phyloP scores from a whole-genome alignment of 495 filamentous ascomycete species.

The Talaromyces ruber region DNA sequence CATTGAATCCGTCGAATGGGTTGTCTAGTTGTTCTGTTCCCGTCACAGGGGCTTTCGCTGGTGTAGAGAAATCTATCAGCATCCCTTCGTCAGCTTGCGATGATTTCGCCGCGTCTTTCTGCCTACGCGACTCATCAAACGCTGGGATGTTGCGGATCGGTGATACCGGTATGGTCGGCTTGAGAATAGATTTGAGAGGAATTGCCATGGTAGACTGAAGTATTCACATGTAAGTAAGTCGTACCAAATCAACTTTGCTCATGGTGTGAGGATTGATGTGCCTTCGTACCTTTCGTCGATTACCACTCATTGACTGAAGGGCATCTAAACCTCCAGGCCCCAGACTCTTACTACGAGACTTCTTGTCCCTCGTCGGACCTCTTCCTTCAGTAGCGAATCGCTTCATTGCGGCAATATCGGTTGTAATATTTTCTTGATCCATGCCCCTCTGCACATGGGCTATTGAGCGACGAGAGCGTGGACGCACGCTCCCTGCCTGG shows the following conservation, averaged over 20 bases:
- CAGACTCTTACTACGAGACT: slow-evolving; percentile 89
- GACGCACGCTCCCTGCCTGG: slow-evolving; percentile 28
- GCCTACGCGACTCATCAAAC: slow-evolving; percentile 30
- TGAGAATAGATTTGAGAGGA: slow-evolving; percentile 73
- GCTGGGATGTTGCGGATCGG: slow-evolving; percentile 52
- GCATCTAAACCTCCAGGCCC: slow-evolving; percentile 84
- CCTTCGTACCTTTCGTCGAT: slow-evolving; percentile 67
- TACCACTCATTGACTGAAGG: slow-evolving; percentile 68
- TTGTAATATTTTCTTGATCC: slow-evolving; percentile 68
- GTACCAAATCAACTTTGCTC: background rate
- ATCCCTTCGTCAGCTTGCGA: slow-evolving; percentile 24
- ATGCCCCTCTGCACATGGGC: slow-evolving; percentile 47
- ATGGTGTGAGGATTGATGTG: background rate
- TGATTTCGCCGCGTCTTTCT: slow-evolving; percentile 6
- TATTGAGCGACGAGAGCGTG: slow-evolving; percentile 69
- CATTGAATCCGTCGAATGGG: slow-evolving; percentile 51
- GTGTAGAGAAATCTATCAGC: slow-evolving; percentile 41
- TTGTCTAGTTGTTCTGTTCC: slow-evolving; percentile 37
- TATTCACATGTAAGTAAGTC: background rate
- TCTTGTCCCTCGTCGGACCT: slow-evolving; percentile 38
- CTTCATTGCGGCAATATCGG: slow-evolving; percentile 41
- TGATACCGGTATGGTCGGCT: slow-evolving; percentile 65
- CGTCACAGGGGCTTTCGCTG: slow-evolving; percentile 20
- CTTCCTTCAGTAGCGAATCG: slow-evolving; percentile 31
- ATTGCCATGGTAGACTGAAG: slow-evolving; percentile 45